phyloP scores from a whole-genome alignment of 2,329 filamentous ascomycete genomes.

The Pyricularia sp. region DNA sequence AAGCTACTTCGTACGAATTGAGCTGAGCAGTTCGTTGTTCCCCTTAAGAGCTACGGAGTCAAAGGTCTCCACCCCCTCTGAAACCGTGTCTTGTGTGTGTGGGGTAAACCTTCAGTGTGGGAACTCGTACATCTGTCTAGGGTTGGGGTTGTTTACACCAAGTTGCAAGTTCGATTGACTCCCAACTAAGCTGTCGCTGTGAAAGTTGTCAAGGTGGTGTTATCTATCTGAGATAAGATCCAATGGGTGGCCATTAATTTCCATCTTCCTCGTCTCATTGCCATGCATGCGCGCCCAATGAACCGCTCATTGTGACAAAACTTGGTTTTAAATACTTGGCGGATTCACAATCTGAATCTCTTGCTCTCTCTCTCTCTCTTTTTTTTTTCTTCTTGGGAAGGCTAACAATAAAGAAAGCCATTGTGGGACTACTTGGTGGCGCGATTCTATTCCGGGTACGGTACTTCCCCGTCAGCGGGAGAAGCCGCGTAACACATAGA shows the following conservation, averaged over 20 bases:
- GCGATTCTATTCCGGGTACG: background rate
- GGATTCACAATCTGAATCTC: background rate
- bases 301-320: background rate
- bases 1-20: no score
- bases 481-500: background rate
- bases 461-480: background rate
- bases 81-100: no score
- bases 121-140: background rate
- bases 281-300: background rate
- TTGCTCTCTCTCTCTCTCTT: no score
- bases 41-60: no score
- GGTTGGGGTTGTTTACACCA: no score
- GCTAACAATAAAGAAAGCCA: background rate
- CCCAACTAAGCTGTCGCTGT: background rate
- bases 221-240: background rate
- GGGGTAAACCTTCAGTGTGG: background rate
- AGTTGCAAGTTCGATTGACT: background rate
- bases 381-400: background rate
- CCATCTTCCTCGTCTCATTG: background rate
- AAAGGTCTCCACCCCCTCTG: background rate
- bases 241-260: background rate
- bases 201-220: background rate
- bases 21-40: no score
- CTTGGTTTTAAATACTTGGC: background rate
- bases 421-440: background rate